These are phyloP conservation scores for Verticillium tricorpus DNA, from an alignment of 2,329 filamentous ascomycete species.

Conservation along the genomic window DNA sequence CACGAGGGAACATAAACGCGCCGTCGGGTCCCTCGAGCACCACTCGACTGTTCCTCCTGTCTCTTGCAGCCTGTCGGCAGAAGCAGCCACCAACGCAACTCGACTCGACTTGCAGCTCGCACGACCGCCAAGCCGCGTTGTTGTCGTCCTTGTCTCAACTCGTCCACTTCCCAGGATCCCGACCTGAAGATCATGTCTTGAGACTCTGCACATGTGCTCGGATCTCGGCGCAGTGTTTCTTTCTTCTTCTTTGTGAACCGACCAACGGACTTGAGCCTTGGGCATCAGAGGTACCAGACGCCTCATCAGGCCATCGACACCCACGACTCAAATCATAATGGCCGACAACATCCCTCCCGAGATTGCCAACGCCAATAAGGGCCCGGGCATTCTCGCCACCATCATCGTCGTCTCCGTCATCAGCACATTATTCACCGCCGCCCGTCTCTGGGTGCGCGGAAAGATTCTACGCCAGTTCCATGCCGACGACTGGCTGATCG, in stretches of 20 bases:
- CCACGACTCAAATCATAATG: neutral
- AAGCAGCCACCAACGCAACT: neutral
- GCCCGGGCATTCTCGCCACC: constrained; percentile 24
- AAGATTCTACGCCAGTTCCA: constrained; percentile 25
- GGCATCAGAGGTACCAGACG: neutral
- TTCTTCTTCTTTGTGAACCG: neutral
- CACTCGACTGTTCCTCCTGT: neutral
- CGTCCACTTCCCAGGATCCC: neutral
- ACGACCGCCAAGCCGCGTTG: neutral
- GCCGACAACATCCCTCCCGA: neutral
- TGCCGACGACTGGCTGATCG: constrained; percentile 31
- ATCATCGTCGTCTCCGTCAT: constrained; percentile 23
- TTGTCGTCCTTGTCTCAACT: neutral
- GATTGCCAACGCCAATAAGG: constrained; percentile 16
- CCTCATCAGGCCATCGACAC: neutral
- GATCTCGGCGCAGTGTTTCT: neutral
- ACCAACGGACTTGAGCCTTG: neutral
- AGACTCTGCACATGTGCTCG: neutral
- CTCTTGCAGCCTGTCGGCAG: neutral
- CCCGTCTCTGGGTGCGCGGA: constrained; percentile 23
- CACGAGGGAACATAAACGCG: neutral
- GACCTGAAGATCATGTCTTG: constrained; percentile 2
- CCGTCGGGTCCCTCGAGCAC: neutral
- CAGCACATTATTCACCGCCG: constrained; percentile 21
- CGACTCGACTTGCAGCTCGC: neutral